Percentiles rank a stretch among this genome's conserved stretches.
phyloP scores from a whole-genome alignment of 306 rosid species.

The Quillaja saponaria region DNA sequence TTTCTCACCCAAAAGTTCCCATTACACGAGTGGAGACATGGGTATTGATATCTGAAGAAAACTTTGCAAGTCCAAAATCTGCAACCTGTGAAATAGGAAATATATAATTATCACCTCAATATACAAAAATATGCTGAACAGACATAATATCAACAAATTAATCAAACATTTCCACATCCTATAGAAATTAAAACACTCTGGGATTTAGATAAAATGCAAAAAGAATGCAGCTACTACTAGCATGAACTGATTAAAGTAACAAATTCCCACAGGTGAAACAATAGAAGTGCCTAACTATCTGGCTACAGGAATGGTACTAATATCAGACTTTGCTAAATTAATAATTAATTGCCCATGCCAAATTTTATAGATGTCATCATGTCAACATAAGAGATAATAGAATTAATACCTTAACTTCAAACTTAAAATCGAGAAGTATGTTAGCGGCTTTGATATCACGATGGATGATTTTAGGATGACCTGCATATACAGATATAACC shows the following conservation, averaged over 20 bases:
- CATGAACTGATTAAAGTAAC: background rate
- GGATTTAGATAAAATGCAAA: background rate
- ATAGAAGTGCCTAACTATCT: background rate
- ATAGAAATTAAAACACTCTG: background rate
- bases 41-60: constrained; percentile 77
- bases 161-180: background rate
- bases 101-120: background rate
- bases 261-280: background rate
- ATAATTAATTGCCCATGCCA: too few species aligned
- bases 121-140: background rate
- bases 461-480: constrained; percentile 97
- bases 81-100: constrained; percentile 64
- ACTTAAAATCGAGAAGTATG: constrained; percentile 86
- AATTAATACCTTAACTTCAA: constrained; percentile 76
- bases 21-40: constrained; percentile 97
- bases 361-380: too few species aligned
- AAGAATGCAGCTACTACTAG: constrained; percentile 10
- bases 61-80: constrained; percentile 93
- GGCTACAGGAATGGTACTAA: background rate
- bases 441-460: constrained; percentile 93
- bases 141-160: background rate
- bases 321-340: too few species aligned
- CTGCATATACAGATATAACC: constrained; percentile 40
- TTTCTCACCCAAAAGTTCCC: constrained; percentile 95
- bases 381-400: too few species aligned